A percentile compares a stretch with the other conserved stretches of the same genome.
Evolutionary conservation across 257 asterid species (phyloP).

Genomic region (Solanum microdontum): DNA sequence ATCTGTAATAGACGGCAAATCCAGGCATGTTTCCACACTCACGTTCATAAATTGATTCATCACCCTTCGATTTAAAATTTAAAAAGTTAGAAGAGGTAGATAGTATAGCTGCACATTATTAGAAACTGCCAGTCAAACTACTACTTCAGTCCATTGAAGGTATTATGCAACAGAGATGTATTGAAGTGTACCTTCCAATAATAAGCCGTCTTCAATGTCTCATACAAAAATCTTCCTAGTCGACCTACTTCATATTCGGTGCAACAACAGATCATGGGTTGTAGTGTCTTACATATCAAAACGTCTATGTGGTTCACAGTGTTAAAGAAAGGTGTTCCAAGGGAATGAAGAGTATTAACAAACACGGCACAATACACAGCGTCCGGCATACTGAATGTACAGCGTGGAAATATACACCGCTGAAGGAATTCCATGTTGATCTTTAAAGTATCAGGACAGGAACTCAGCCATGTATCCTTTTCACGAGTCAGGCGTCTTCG

Average conservation of each 20-base stretch:
- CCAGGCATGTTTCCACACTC: constrained; percentile 99
- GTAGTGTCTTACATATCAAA: constrained; percentile 92
- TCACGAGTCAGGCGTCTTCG: constrained; percentile 78
- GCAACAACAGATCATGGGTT: constrained; percentile 99
- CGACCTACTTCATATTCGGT: constrained; percentile 99
- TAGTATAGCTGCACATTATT: background rate
- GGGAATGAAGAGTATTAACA: constrained; percentile 94
- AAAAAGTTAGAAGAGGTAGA: background rate
- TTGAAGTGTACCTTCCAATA: constrained; percentile 71
- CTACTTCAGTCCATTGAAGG: background rate
- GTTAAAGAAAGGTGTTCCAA: constrained; percentile 96
- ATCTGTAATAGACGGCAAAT: constrained; percentile 93
- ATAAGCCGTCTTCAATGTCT: constrained; percentile 91
- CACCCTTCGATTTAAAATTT: constrained; percentile 29
- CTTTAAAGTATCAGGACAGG: constrained; percentile 94
- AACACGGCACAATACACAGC: constrained; percentile 95
- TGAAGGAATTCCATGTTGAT: constrained; percentile 97
- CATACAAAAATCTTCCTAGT: constrained; percentile 82
- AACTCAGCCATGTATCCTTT: constrained; percentile 96
- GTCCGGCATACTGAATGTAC: constrained; percentile 98
- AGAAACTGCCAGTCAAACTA: background rate
- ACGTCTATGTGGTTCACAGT: constrained; percentile 98
- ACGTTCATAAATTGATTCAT: constrained; percentile 83
- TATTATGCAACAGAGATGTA: background rate
- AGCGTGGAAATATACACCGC: constrained; percentile 97